phyloP scores from a whole-genome alignment of 352 stramenopile genomes.

The Halophytophthora polymorphica region DNA sequence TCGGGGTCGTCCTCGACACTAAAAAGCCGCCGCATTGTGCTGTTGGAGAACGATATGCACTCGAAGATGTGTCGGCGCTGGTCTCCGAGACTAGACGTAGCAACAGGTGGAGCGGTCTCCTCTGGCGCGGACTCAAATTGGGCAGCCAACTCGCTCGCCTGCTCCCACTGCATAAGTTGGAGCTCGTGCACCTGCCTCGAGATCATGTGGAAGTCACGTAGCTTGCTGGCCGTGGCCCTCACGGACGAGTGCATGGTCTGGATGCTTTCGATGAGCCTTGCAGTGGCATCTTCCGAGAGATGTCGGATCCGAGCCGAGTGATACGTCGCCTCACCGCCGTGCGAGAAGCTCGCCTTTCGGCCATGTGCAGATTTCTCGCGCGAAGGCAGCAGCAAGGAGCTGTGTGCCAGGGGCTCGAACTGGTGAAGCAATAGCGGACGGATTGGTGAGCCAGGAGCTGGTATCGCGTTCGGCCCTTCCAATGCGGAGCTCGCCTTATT shows the following conservation, averaged over 20 bases:
- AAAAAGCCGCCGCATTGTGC: slow-evolving; percentile 51
- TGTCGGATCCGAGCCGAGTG: slow-evolving; percentile 35
- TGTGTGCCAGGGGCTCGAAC: slow-evolving; percentile 39
- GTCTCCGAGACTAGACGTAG: slow-evolving; percentile 16
- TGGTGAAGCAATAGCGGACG: slow-evolving; percentile 40
- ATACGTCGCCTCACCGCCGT: slow-evolving; percentile 34
- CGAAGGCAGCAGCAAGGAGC: slow-evolving; percentile 22
- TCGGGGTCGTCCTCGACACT: slow-evolving; percentile 51
- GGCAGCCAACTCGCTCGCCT: slow-evolving; percentile 41
- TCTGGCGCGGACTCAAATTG: slow-evolving; percentile 24
- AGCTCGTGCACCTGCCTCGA: slow-evolving; percentile 34
- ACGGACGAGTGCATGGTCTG: slow-evolving; percentile 31
- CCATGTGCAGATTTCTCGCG: slow-evolving; percentile 13
- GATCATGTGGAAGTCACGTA: slow-evolving; percentile 30
- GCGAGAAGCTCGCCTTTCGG: slow-evolving; percentile 11
- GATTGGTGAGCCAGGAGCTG: slow-evolving; percentile 7
- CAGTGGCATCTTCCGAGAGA: slow-evolving; percentile 26
- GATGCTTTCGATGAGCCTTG: slow-evolving; percentile 34
- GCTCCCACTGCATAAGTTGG: slow-evolving; percentile 45
- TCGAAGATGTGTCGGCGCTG: slow-evolving; percentile 51
- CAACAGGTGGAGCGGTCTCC: background rate
- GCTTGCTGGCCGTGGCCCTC: slow-evolving; percentile 21
- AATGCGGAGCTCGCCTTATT: background rate
- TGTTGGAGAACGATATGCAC: slow-evolving; percentile 57
- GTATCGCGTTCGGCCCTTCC: background rate